These are phyloP conservation scores for Suillus plorans DNA, from an alignment of 768 basidiomycete genomes.

Conservation along the genomic window DNA sequence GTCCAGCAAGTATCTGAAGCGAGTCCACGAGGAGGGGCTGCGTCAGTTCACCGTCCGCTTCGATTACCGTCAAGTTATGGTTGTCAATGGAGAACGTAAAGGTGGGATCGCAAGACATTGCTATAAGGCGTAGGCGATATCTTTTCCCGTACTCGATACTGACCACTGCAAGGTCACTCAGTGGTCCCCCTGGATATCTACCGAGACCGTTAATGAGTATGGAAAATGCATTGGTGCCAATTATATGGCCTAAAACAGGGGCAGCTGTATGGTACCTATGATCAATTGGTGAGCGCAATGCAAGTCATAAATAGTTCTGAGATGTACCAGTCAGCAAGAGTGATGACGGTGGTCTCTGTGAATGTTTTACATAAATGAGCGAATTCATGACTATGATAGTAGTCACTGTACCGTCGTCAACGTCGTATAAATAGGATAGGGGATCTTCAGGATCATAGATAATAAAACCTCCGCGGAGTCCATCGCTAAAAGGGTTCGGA, in stretches of 20 bases:
- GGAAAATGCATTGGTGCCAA: constrained; percentile 30
- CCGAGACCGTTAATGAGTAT: constrained; percentile 56
- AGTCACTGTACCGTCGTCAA: constrained; percentile 15
- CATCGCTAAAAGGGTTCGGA: neutral
- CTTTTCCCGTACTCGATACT: constrained; percentile 39
- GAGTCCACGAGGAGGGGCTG: constrained; percentile 43
- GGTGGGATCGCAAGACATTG: constrained; percentile 45
- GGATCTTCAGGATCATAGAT: constrained; percentile 23
- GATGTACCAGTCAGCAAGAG: constrained; percentile 47
- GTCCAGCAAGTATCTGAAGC: constrained; percentile 31
- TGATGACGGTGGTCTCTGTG: constrained; percentile 43
- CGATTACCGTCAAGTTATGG: constrained; percentile 52
- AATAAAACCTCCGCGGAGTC: constrained; percentile 12
- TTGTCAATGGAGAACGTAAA: constrained; percentile 47
- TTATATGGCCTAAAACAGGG: constrained; percentile 14
- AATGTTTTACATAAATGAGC: constrained; percentile 11
- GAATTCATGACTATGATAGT: neutral
- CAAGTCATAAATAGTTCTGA: neutral
- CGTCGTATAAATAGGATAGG: constrained; percentile 14
- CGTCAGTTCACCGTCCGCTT: constrained; percentile 47
- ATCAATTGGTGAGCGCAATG: constrained; percentile 28
- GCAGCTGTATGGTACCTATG: constrained; percentile 26
- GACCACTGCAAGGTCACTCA: constrained; percentile 41
- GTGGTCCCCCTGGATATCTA: constrained; percentile 43
- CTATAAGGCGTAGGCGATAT: constrained; percentile 56